Percentiles rank a stretch among this genome's conserved stretches.
These are phyloP conservation scores for Pterocarpus santalinus DNA, from an alignment of 306 rosid species.

Conservation along the genomic window DNA sequence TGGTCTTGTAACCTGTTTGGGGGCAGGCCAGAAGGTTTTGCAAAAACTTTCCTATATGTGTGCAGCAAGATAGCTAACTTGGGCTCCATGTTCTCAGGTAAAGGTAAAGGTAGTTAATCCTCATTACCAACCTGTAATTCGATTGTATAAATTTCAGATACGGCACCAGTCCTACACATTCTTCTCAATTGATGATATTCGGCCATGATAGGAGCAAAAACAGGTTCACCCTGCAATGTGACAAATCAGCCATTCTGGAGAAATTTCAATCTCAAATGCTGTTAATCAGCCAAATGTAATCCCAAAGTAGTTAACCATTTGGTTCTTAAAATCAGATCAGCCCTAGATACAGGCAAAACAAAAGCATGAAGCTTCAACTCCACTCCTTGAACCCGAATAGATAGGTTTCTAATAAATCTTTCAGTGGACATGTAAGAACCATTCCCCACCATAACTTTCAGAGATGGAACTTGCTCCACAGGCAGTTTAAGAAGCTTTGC, in stretches of 20 bases:
- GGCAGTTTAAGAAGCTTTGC: neutral
- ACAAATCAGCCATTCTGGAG: neutral
- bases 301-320: no score
- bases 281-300: no score
- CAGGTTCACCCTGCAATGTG: neutral
- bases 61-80: neutral
- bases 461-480: no score
- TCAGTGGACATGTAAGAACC: neutral
- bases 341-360: no score
- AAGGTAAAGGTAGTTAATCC: neutral
- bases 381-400: no score
- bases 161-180: no score
- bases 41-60: neutral
- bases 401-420: no score
- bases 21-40: neutral
- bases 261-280: no score
- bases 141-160: neutral
- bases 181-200: neutral
- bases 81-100: neutral
- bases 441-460: neutral
- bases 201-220: rapidly evolving
- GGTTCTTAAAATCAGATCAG: no score
- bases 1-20: neutral
- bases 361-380: no score
- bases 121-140: no score